Conservation (phyloP, 768 basidiomycete genomes). For the Dioszegia aurantiaca region DNA sequence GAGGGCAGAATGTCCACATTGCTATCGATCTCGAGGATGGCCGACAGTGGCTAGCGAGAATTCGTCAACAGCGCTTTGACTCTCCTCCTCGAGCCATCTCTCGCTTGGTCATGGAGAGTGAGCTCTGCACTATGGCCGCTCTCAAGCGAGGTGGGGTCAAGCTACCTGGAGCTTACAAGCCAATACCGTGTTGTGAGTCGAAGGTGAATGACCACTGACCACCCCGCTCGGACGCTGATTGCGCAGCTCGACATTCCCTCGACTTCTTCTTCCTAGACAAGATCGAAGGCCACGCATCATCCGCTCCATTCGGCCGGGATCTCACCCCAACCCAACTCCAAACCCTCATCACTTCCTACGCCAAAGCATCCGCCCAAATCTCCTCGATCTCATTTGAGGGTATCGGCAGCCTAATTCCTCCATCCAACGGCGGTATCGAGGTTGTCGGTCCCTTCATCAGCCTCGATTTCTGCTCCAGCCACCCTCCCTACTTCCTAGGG, state of each 20-base stretch:
- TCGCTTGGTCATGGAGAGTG: too few species aligned
- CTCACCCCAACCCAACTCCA: not conserved
- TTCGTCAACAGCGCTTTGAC: too few species aligned
- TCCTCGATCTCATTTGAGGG: not conserved
- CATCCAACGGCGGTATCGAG: not conserved
- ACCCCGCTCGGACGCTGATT: too few species aligned
- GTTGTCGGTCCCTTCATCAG: constrained; percentile 1
- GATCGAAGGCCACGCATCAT: not conserved
- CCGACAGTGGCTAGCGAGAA: too few species aligned
- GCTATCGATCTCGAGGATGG: too few species aligned
- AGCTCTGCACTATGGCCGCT: too few species aligned
- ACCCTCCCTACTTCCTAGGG: constrained; percentile 6
- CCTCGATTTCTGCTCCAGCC: not conserved
- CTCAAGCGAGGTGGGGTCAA: too few species aligned
- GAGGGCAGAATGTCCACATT: too few species aligned
- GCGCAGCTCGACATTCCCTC: not conserved
- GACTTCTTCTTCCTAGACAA: constrained; percentile 9
- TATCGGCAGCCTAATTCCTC: not conserved
- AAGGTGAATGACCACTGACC: too few species aligned
- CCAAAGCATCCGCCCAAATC: constrained; percentile 4
- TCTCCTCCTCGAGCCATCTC: too few species aligned
- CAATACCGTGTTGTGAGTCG: too few species aligned
- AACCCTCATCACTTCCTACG: constrained; percentile 1
- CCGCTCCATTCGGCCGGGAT: not conserved
- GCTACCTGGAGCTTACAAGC: too few species aligned